Base-by-base conservation (phyloP, 306 rosid species). In the Delonix regia region DNA sequence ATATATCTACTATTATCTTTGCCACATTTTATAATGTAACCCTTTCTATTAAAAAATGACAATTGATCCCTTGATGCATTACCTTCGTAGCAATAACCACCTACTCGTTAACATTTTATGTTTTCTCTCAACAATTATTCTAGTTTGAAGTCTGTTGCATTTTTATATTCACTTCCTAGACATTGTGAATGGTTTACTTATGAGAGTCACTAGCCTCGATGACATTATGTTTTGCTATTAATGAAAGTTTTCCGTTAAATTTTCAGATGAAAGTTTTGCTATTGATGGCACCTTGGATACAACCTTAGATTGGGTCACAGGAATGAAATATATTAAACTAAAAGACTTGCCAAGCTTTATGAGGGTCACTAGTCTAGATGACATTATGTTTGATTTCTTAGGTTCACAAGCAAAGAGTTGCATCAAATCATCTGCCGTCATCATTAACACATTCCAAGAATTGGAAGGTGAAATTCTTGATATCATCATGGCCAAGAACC, bases 371-470 rank as follows among this genome's bases (percentile, higher is more conserved):
- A 38, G 76, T 39, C n/a, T 15, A 5, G 53, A 80, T 0, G 86
- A 86, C 8, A 67, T 36, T n/a, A 80, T 83, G 81, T 86, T 83
- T 9, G 79, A 86, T 41, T 86, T 55, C 67, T 0, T 69, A 67
- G 81, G 82, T 22, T 77, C 71, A 0, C 60, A 51, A 70, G 33
- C 81, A 44, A 49, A 12, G 18, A 77, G 57, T 7, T 80, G 83
- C 78, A 56, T 83, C 21, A 73, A 65, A 24, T 79, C 85, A 2
- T 61, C 85, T 2, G 53, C 87, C 80, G 82, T 80, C 69, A 19
- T 56, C 62, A 21, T 86, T 73, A 86, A 86, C 83, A 82, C 86
- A 68, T 79, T 82, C 4, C 56, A 71, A 1, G 87, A 83, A 48
- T 59, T 86, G 6, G 87, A 86, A 18, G 69, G 55, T 5, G 81